Evolutionary conservation across 306 rosid genomes (phyloP).

Genomic region (Vigna hirtella): DNA sequence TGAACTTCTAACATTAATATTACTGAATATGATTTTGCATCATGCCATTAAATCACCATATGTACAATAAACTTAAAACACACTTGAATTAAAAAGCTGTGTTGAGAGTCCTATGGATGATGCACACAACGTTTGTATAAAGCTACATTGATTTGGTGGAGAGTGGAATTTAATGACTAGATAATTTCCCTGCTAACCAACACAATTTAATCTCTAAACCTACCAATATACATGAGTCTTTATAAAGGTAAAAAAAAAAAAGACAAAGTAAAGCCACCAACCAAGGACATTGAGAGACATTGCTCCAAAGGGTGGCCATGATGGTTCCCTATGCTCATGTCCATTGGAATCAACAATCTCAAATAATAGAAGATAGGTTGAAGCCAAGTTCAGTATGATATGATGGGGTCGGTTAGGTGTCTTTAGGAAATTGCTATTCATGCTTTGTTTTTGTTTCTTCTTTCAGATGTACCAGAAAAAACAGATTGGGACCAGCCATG

Average conservation of each 20-base stretch:
- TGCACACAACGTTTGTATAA: too few relatives aligned
- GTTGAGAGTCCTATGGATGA: too few relatives aligned
- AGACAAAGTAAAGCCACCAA: slow-evolving; percentile 36
- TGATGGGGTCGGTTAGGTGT: slow-evolving; percentile 30
- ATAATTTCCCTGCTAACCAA: slow-evolving; percentile 29
- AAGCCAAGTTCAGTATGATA: background rate
- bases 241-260: background rate
- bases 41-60: too few relatives aligned
- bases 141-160: slow-evolving; percentile 10
- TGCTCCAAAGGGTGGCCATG: slow-evolving; percentile 44
- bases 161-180: slow-evolving; percentile 26
- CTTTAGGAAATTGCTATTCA: slow-evolving; percentile 16
- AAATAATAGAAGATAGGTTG: slow-evolving; percentile 39
- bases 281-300: slow-evolving; percentile 37
- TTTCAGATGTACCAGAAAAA: slow-evolving; percentile 9
- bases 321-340: slow-evolving; percentile 40
- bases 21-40: too few relatives aligned
- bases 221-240: slow-evolving; percentile 30
- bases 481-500: slow-evolving; percentile 38
- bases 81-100: too few relatives aligned
- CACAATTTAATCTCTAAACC: slow-evolving; percentile 40
- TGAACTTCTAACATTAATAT: too few relatives aligned
- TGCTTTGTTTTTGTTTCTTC: slow-evolving; percentile 19
- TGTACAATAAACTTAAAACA: too few relatives aligned
- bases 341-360: slow-evolving; percentile 44